These are phyloP conservation scores for Glutinoglossum americanum DNA, from an alignment of 495 filamentous ascomycete species.

Conservation along the genomic window DNA sequence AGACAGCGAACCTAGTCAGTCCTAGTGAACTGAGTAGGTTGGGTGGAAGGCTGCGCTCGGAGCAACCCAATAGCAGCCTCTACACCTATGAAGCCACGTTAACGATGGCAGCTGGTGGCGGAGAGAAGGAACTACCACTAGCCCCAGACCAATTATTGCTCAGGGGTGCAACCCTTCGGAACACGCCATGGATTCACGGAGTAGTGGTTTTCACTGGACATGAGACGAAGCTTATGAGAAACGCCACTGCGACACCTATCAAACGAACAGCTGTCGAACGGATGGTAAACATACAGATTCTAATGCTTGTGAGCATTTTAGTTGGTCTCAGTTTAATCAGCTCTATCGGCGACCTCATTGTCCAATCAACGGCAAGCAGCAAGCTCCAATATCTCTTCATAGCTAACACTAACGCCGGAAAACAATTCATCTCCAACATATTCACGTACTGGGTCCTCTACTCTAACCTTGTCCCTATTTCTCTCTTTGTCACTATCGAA, in stretches of 20 bases:
- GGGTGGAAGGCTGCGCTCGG: constrained; percentile 70
- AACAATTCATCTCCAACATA: constrained; percentile 82
- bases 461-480: constrained; percentile 90
- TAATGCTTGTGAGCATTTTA: constrained; percentile 73
- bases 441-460: constrained; percentile 99
- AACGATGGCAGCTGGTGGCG: constrained; percentile 79
- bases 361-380: constrained; percentile 33
- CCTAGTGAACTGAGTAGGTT: constrained; percentile 69
- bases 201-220: constrained; percentile 96
- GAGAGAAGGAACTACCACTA: constrained; percentile 80
- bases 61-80: constrained; percentile 95
- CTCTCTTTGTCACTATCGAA: constrained; percentile 93
- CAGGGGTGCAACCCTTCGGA: constrained; percentile 81
- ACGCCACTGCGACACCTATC: constrained; percentile 91
- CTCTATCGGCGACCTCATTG: constrained; percentile 75
- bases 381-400: constrained; percentile 54
- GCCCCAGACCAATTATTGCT: constrained; percentile 71
- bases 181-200: constrained; percentile 95
- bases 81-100: constrained; percentile 97
- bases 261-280: constrained; percentile 91
- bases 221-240: constrained; percentile 97
- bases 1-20: constrained; percentile 75
- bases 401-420: constrained; percentile 33
- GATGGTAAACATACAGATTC: constrained; percentile 79
- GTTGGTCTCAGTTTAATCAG: constrained; percentile 67